Conservation (phyloP, 495 filamentous ascomycete species). For the Xylaria sp. region DNA sequence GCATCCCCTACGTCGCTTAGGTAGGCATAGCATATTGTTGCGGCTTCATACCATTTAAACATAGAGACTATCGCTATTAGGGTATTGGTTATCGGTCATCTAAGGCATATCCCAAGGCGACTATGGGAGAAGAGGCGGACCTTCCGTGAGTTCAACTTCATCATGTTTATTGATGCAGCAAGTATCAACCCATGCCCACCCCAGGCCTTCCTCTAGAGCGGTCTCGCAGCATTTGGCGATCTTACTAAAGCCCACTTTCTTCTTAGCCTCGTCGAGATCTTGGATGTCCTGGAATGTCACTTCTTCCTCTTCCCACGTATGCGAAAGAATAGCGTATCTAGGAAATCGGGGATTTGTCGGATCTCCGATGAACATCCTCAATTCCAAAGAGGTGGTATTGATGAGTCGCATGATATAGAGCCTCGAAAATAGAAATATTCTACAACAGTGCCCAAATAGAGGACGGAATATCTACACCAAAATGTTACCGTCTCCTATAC, state of each 20-base stretch:
- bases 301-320: constrained; percentile 36
- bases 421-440: neutral
- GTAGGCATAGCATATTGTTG: constrained; percentile 37
- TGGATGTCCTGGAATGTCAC: constrained; percentile 32
- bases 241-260: constrained; percentile 30
- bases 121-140: neutral
- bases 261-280: neutral
- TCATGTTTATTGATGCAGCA: constrained; percentile 41
- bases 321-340: constrained; percentile 34
- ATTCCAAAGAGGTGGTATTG: constrained; percentile 10
- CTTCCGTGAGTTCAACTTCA: constrained; percentile 37
- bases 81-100: constrained; percentile 19
- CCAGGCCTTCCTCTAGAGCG: constrained; percentile 26
- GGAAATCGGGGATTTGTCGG: constrained; percentile 13
- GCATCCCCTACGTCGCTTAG: constrained; percentile 27
- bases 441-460: neutral
- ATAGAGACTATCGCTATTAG: constrained; percentile 17
- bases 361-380: neutral
- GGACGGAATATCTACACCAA: neutral
- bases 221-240: constrained; percentile 27
- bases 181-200: constrained; percentile 41
- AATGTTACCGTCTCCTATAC: neutral
- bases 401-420: constrained; percentile 24
- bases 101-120: constrained; percentile 27
- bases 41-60: constrained; percentile 30